Base-by-base conservation (phyloP, 805 yeast genomes). In the Kluyveromyces aestuarii region DNA sequence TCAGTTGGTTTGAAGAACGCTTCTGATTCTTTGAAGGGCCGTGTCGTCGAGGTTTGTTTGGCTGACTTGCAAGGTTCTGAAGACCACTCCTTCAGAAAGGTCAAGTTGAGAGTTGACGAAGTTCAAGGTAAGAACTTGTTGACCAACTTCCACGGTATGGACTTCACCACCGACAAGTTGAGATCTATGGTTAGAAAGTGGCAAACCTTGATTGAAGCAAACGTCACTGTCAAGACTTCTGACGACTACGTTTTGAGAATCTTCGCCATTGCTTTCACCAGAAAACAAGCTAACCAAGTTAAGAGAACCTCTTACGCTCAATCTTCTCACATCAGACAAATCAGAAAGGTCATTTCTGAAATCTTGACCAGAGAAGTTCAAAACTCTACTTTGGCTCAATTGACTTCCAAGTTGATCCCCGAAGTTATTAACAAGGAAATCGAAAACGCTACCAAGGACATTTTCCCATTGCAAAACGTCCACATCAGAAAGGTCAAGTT, bases 141-240 rank as follows among this genome's bases (percentile, higher is more conserved):
- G 73, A 90, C 98, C 81, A 91, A 91, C 95, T 91, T 90, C 95
- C 97, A 90, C 82, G 98, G 98, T 70, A 76, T 91, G 76, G 95
- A 89, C 80, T 90, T 91, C 84, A 90, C 98, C 70, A 80, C 95
- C 61, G 97, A 90, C 80, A 91, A 91, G 81, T 80, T 91, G 72
- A 87, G 95, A 80, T 90, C 97, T 52, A 81, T 91, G 74, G 97
- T 90, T 59, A 88, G 97, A 84, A 90, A 91, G 77, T 91, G 97
- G 97, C 98, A 90, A 81, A 82, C 96, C 60, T 80, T 91, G 75
- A 95, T 90, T 65, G 98, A 90, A 81, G 95, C 96, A 70, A 87
- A 88, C 73, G 97, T 90, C 66, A 89, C 98, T 64, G 97, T 89
- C 70, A 90, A 90, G 86, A 90, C 98, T 69, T 72, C 96, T 61